Evolutionary conservation across 2,329 filamentous ascomycete species (phyloP).

Genomic region (Meredithiella fracta): DNA sequence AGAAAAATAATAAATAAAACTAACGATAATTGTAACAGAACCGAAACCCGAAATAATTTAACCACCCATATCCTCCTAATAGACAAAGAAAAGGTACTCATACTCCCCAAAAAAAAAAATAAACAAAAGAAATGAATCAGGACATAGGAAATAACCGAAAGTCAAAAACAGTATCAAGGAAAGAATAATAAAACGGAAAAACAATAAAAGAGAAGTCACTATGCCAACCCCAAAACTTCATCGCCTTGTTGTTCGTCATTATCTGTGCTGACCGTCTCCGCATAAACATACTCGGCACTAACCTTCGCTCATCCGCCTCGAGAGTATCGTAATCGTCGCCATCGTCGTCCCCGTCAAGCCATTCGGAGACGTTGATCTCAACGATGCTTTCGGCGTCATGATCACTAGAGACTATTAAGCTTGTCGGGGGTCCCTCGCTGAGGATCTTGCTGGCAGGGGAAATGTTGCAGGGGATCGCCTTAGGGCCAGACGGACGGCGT

Average conservation of each 20-base stretch:
- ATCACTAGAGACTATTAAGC: not conserved
- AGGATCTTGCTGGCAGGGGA: slow-evolving; percentile 6
- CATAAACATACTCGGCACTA: slow-evolving; percentile 33
- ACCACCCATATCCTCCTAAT: not conserved
- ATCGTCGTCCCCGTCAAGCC: slow-evolving; percentile 5
- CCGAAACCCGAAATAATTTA: not conserved
- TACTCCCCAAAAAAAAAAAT: not conserved
- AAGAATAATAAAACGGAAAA: not conserved
- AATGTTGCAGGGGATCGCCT: slow-evolving; percentile 6
- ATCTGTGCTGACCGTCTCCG: slow-evolving; percentile 22
- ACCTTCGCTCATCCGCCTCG: slow-evolving; percentile 32
- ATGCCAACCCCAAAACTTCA: slow-evolving; percentile 37
- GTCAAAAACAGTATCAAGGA: not conserved
- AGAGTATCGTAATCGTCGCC: slow-evolving; percentile 21
- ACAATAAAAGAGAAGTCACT: slow-evolving; percentile 7
- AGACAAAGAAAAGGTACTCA: not conserved
- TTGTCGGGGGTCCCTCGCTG: not conserved
- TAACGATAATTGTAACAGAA: not conserved
- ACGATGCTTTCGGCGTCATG: not conserved
- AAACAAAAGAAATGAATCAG: slow-evolving; percentile 3
- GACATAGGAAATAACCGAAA: slow-evolving; percentile 4
- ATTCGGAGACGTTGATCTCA: slow-evolving; percentile 12
- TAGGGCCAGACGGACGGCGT: not conserved
- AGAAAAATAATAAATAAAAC: too few relatives aligned
- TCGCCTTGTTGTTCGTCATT: slow-evolving; percentile 33